These are phyloP conservation scores for Macrophomina pseudophaseolina DNA, from an alignment of 2,329 filamentous ascomycete species.

Conservation along the genomic window DNA sequence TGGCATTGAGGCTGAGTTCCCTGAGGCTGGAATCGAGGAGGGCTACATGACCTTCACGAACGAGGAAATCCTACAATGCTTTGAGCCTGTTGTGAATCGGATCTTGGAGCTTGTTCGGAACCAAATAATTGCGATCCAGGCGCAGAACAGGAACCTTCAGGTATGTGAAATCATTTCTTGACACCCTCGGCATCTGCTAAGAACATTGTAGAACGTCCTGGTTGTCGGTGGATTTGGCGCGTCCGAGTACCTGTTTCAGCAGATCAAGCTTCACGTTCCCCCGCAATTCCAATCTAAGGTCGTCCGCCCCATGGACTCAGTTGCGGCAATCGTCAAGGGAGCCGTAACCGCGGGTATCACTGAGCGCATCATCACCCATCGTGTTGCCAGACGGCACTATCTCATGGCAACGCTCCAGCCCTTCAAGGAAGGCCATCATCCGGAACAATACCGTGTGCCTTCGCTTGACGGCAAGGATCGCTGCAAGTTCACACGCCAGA, in stretches of 20 bases:
- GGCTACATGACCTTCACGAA: constrained; percentile 99
- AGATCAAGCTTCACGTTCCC: constrained; percentile 97
- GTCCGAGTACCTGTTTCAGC: constrained; percentile 98
- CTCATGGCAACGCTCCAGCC: constrained; percentile 98
- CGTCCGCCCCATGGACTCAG: constrained; percentile 97
- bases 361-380: constrained; percentile 93
- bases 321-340: constrained; percentile 97
- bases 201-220: constrained; percentile 73
- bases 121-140: constrained; percentile 98
- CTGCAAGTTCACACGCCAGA: constrained; percentile 98
- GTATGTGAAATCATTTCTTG: constrained; percentile 46
- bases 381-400: constrained; percentile 95
- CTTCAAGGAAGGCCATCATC: constrained; percentile 98
- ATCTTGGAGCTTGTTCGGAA: constrained; percentile 96
- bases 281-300: constrained; percentile 99
- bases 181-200: background rate
- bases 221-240: constrained; percentile 98
- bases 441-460: constrained; percentile 95
- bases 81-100: constrained; percentile 96
- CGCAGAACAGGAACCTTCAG: constrained; percentile 90
- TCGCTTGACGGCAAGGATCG: constrained; percentile 96
- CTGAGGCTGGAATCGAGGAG: constrained; percentile 96
- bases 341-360: constrained; percentile 98
- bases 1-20: constrained; percentile 97
- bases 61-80: constrained; percentile 98